Conservation (phyloP, 1,284 basidiomycete genomes). For the Leccinum angustisporum region DNA sequence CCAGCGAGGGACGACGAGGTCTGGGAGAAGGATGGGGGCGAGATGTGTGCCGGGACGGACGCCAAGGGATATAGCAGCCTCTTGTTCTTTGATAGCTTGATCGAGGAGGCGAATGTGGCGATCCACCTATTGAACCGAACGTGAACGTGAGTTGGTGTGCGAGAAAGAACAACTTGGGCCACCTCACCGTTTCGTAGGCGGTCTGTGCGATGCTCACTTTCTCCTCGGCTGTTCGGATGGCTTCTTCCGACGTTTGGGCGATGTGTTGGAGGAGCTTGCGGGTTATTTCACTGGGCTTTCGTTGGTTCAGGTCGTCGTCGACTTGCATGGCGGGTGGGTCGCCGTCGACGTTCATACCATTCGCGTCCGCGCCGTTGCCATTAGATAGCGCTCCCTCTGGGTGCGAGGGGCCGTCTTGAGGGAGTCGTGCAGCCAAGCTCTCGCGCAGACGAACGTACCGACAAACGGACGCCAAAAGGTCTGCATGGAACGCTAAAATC, state of each 20-base stretch:
- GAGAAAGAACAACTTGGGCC: neutral
- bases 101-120: constrained; percentile 72
- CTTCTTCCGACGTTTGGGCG: constrained; percentile 58
- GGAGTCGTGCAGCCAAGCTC: constrained; percentile 10
- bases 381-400: neutral
- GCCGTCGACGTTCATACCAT: neutral
- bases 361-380: neutral
- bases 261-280: constrained; percentile 56
- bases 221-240: constrained; percentile 64
- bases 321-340: constrained; percentile 5
- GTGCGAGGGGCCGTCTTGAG: neutral
- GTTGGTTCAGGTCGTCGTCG: neutral
- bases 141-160: constrained; percentile 2
- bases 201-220: constrained; percentile 72
- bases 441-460: constrained; percentile 44
- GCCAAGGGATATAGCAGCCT: constrained; percentile 56
- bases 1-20: constrained; percentile 55
- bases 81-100: constrained; percentile 72
- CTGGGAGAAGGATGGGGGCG: constrained; percentile 56
- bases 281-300: constrained; percentile 34
- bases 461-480: constrained; percentile 43
- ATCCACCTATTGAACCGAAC: constrained; percentile 48
- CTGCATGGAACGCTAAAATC: constrained; percentile 39
- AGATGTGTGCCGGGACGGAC: constrained; percentile 53
- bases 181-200: constrained; percentile 61